These are phyloP conservation scores for Penicillium sp. DNA, from an alignment of 2,329 filamentous ascomycete genomes.

Conservation along the genomic window DNA sequence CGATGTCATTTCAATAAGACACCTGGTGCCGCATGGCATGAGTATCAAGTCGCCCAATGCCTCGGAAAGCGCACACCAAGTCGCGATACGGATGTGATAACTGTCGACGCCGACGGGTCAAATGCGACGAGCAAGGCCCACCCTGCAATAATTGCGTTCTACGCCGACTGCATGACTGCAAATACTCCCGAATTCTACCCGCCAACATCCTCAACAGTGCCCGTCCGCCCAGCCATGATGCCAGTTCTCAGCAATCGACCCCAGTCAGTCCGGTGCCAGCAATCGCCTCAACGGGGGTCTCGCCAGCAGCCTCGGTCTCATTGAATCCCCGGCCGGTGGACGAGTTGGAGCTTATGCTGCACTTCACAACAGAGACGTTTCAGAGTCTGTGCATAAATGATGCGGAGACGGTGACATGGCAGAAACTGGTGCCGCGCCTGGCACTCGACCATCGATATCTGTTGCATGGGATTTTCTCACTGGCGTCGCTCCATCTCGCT, in stretches of 20 bases:
- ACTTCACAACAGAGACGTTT: slow-evolving; percentile 43
- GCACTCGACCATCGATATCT: slow-evolving; percentile 31
- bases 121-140: slow-evolving; percentile 30
- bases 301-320: neutral
- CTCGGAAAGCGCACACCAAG: slow-evolving; percentile 18
- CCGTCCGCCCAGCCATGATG: neutral
- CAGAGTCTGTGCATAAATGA: slow-evolving; percentile 29
- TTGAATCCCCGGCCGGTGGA: slow-evolving; percentile 7
- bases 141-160: slow-evolving; percentile 27
- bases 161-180: slow-evolving; percentile 21
- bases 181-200: slow-evolving; percentile 14
- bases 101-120: slow-evolving; percentile 16
- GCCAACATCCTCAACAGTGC: slow-evolving; percentile 1
- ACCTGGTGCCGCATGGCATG: neutral
- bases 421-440: slow-evolving; percentile 29
- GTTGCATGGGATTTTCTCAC: slow-evolving; percentile 33
- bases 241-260: neutral
- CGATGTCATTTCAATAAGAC: neutral
- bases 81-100: slow-evolving; percentile 22
- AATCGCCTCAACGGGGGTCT: neutral
- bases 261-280: neutral
- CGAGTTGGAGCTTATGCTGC: slow-evolving; percentile 47
- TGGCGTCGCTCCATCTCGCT: slow-evolving; percentile 34
- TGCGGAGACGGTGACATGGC: slow-evolving; percentile 26
- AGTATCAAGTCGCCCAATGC: slow-evolving; percentile 2